Evolutionary conservation across 257 asterid genomes (phyloP).

Genomic region (Forsythia viridissima): DNA sequence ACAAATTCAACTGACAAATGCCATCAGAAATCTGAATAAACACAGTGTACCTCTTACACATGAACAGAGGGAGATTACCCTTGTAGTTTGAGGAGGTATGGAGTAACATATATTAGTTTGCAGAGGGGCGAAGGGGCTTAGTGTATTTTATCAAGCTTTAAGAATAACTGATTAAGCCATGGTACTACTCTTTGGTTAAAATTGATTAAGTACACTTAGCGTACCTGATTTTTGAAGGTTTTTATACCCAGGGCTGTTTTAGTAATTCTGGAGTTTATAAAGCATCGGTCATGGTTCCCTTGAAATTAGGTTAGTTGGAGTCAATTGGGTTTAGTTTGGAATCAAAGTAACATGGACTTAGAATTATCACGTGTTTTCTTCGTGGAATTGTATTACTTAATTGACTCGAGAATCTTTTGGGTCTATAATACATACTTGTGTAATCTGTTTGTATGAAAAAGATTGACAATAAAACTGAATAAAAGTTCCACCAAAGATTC

Average conservation of each 20-base stretch:
- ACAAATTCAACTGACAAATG: background rate
- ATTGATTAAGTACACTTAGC: background rate
- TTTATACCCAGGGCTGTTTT: background rate
- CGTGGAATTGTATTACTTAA: background rate
- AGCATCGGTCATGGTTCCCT: background rate
- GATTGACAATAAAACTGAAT: background rate
- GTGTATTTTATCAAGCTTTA: background rate
- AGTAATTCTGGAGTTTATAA: background rate
- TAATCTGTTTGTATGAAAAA: background rate
- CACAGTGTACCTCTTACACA: background rate
- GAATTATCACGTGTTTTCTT: background rate
- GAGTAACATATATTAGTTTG: background rate
- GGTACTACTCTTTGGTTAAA: background rate
- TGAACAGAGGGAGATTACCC: background rate
- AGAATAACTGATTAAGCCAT: background rate
- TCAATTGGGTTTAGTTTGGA: background rate
- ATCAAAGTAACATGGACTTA: background rate
- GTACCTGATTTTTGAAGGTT: background rate
- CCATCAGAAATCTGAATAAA: background rate
- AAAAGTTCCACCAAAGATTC: conserved; percentile 10
- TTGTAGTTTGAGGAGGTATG: background rate
- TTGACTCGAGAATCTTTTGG: background rate
- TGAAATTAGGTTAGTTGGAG: background rate
- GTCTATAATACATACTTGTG: background rate
- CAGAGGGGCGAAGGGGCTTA: background rate